phyloP scores from a whole-genome alignment of 2,329 filamentous ascomycete species.

The Diatrype stigma region DNA sequence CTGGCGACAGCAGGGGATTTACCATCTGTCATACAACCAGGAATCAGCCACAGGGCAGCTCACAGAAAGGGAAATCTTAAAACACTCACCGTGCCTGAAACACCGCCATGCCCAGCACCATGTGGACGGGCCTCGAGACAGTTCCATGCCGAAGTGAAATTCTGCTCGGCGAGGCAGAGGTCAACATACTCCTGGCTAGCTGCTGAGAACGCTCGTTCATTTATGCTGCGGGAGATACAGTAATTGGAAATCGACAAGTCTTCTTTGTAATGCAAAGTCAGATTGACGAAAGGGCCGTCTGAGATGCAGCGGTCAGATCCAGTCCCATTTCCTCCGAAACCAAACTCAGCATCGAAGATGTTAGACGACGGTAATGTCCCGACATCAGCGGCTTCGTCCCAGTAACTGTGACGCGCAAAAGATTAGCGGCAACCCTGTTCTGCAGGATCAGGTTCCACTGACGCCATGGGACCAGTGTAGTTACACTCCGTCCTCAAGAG shows the following conservation, averaged over 20 bases:
- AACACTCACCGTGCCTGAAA: conserved; percentile 15
- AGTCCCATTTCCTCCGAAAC: conserved; percentile 29
- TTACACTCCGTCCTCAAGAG: conserved; percentile 28
- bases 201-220: conserved; percentile 9
- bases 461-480: conserved; percentile 20
- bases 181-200: conserved; percentile 10
- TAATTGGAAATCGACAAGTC: conserved; percentile 15
- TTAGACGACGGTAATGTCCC: conserved; percentile 22
- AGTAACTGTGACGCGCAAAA: conserved; percentile 30
- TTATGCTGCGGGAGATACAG: conserved; percentile 22
- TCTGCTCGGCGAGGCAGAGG: conserved; percentile 6
- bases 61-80: not conserved
- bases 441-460: conserved; percentile 1
- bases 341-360: conserved; percentile 24
- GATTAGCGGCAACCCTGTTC: no score
- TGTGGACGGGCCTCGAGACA: conserved; percentile 17
- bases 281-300: conserved; percentile 31
- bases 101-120: conserved; percentile 16
- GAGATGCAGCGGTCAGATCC: conserved; percentile 25
- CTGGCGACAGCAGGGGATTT: conserved; percentile 16
- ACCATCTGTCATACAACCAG: conserved; percentile 14
- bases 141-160: conserved; percentile 10
- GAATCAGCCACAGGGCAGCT: not conserved
- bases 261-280: conserved; percentile 26
- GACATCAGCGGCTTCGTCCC: conserved; percentile 31